phyloP scores from a whole-genome alignment of 1,139 yeast genomes.

The Scheffersomyces segobiensis region DNA sequence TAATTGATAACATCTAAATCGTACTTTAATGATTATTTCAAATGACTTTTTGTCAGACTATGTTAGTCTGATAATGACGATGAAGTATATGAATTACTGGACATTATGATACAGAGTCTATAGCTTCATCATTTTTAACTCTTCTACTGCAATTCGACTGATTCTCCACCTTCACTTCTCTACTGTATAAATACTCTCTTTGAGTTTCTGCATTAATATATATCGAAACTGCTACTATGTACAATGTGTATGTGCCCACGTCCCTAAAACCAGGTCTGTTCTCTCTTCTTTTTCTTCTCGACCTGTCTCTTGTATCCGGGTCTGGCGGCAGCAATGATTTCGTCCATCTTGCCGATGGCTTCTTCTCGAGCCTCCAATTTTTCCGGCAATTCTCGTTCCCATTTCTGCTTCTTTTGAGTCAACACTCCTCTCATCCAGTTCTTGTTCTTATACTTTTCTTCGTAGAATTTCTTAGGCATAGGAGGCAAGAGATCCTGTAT shows the following conservation, averaged over 20 bases:
- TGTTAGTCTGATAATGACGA: slow-evolving; percentile 1
- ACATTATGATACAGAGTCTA: too few relatives aligned
- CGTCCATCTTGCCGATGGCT: slow-evolving; percentile 75
- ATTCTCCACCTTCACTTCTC: neutral
- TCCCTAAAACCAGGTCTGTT: slow-evolving; percentile 45
- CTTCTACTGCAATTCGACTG: neutral
- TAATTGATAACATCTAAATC: too few relatives aligned
- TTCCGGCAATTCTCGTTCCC: slow-evolving; percentile 69
- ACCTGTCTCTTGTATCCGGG: slow-evolving; percentile 61
- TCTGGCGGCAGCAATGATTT: slow-evolving; percentile 63
- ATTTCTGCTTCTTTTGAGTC: slow-evolving; percentile 76
- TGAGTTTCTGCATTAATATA: neutral
- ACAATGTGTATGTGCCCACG: neutral
- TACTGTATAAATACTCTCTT: neutral
- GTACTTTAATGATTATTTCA: too few relatives aligned
- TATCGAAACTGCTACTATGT: neutral
- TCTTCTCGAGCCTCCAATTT: slow-evolving; percentile 62
- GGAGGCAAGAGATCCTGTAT: slow-evolving; percentile 78
- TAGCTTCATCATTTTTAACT: neutral
- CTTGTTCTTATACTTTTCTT: slow-evolving; percentile 75
- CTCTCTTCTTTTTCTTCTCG: slow-evolving; percentile 48
- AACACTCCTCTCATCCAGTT: slow-evolving; percentile 77
- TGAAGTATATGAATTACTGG: too few relatives aligned
- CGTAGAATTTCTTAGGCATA: slow-evolving; percentile 71
- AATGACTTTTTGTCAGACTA: too few relatives aligned